A percentile compares a stretch with the other conserved stretches of the same genome.
These are phyloP conservation scores for Metarhizium album DNA, from an alignment of 2,329 filamentous ascomycete genomes.

Conservation along the genomic window DNA sequence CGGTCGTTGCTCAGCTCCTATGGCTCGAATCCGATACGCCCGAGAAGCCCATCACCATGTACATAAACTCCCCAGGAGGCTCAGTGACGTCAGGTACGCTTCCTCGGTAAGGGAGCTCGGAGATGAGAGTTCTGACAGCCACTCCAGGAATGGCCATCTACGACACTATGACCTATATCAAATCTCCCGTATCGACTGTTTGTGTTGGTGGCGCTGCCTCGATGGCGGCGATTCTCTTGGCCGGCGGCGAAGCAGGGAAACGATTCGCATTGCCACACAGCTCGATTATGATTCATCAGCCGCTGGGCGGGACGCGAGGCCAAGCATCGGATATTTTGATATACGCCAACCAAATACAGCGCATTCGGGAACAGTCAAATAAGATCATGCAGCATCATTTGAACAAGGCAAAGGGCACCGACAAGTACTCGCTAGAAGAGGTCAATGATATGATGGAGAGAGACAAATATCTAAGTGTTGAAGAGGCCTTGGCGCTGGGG, in stretches of 20 bases:
- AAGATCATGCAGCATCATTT: conserved; percentile 81
- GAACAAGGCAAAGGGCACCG: conserved; percentile 62
- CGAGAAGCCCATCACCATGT: conserved; percentile 89
- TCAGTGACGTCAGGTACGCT: conserved; percentile 60
- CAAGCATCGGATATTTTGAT: conserved; percentile 80
- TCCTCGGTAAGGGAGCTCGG: not conserved
- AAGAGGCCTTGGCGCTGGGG: conserved; percentile 81
- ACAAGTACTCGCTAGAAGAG: conserved; percentile 69
- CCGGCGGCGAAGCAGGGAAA: conserved; percentile 75
- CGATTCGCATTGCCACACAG: conserved; percentile 86
- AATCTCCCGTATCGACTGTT: conserved; percentile 84
- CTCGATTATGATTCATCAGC: conserved; percentile 95
- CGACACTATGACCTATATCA: conserved; percentile 97
- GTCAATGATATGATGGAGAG: conserved; percentile 95
- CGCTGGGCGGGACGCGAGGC: conserved; percentile 60
- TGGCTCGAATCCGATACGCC: conserved; percentile 97
- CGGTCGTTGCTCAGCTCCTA: conserved; percentile 87
- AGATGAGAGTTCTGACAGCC: conserved; percentile 3
- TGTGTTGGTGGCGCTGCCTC: conserved; percentile 90
- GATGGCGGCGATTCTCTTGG: conserved; percentile 85
- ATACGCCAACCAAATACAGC: conserved; percentile 91
- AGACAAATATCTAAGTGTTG: conserved; percentile 84
- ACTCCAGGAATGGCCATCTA: conserved; percentile 68
- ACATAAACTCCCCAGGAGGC: conserved; percentile 94
- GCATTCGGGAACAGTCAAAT: conserved; percentile 77